phyloP scores from a whole-genome alignment of 441 rosid genomes.

The Adansonia madagascariensis region DNA sequence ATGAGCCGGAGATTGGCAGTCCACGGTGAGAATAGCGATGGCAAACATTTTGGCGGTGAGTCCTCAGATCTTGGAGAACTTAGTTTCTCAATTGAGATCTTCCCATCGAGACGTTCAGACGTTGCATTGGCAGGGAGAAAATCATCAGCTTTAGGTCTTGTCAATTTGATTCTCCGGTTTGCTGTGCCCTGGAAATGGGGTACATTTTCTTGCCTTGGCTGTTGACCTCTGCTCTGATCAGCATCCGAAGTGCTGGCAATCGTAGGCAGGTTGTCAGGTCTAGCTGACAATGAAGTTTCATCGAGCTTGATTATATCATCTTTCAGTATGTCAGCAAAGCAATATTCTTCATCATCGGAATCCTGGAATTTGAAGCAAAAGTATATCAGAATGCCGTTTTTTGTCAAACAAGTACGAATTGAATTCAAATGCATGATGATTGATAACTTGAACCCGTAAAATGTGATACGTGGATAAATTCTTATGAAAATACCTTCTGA shows the following conservation, averaged over 20 bases:
- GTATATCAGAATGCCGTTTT: not conserved
- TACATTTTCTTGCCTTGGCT: not conserved
- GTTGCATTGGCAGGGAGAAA: not conserved
- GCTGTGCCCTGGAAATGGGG: slow-evolving; percentile 36
- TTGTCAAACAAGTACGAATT: not conserved
- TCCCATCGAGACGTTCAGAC: no score
- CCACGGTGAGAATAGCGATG: not conserved
- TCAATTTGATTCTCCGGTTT: slow-evolving; percentile 41
- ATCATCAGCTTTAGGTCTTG: not conserved
- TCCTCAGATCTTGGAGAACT: slow-evolving; percentile 22
- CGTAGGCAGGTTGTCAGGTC: not conserved
- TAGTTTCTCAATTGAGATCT: not conserved
- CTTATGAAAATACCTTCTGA: slow-evolving; percentile 41
- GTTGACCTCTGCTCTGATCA: not conserved
- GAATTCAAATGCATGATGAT: not conserved
- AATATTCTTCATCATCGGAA: slow-evolving; percentile 43
- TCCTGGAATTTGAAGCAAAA: slow-evolving; percentile 44
- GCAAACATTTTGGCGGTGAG: slow-evolving; percentile 28
- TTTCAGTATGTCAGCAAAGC: slow-evolving; percentile 66
- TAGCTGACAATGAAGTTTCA: slow-evolving; percentile 30
- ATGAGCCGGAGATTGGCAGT: slow-evolving; percentile 10
- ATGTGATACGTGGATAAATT: not conserved
- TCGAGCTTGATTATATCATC: slow-evolving; percentile 79
- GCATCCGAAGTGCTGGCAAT: slow-evolving; percentile 23
- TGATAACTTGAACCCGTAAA: not conserved